Evolutionary conservation across 768 basidiomycete species (phyloP), one percentile per base, ranked within the genome.

Genomic region (Lepiota venenata): DNA sequence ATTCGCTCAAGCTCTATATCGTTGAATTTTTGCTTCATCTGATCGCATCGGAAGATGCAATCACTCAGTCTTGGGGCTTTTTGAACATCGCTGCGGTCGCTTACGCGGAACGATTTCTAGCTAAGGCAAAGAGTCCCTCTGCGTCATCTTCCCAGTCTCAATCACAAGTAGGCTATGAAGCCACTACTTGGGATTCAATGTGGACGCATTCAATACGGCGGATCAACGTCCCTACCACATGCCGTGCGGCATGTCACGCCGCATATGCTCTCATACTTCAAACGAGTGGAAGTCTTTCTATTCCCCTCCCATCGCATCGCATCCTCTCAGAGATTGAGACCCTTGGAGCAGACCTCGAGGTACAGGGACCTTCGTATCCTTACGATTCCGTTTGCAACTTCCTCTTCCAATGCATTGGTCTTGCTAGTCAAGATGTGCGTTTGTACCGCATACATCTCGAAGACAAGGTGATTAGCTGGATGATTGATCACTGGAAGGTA

Each of bases 341-440:
- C 0, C 73, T 98, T 44, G 80, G 84, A 1, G 87, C 86, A 57
- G 91, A 96, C 58, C 74, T 99, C 55, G 88, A 92, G 58, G 80
- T 97, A 14, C 96, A 98, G 69, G 95, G 94, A 0, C 94, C 95
- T 2, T 72, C 83, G 12, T 86, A 82, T 61, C 93, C 94, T 0
- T 89, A 80, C 61, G 97, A 99, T 64, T 85, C 95, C 1, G 92
- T 96, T 37, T 97, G 95, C 73, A 74, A 76, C 53, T 93, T 98
- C 64, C 74, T 98, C 43, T 71, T 80, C 4, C 73, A 80, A 22
- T 87, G 83, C 52, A 73, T 98, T 44, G 77, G 74, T 15, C 73
- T 92, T 20, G 85, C 92, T 0, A 84, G 81, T 55, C 85, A 87
- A 63, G 93, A 98, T 63, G 86, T 88, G 54, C 80, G 87, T 16